phyloP scores from a whole-genome alignment of 192 early-diverging fungal species.

The Podila verticillata region DNA sequence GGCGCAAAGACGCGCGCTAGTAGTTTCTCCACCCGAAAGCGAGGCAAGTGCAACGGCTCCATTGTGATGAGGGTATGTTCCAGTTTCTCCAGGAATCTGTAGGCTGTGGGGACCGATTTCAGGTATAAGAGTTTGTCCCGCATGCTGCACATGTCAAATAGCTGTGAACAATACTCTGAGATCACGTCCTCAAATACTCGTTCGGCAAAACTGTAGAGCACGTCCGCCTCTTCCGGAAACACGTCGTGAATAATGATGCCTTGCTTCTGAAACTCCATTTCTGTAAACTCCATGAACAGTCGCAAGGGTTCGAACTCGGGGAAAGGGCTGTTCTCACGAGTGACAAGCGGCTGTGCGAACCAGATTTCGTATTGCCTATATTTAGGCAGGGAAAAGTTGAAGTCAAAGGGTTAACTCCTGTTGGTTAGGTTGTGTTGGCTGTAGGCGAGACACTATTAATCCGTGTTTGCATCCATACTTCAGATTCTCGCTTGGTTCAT shows the following conservation, averaged over 20 bases:
- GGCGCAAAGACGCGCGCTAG: slow-evolving; percentile 71
- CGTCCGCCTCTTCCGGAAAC: slow-evolving; percentile 75
- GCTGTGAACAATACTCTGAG: slow-evolving; percentile 75
- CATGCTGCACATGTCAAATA: slow-evolving; percentile 69
- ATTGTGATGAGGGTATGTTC: slow-evolving; percentile 53
- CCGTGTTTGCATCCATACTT: slow-evolving; percentile 29
- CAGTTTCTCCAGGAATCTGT: slow-evolving; percentile 70
- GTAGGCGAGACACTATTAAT: background rate
- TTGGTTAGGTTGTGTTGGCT: background rate
- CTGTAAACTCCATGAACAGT: slow-evolving; percentile 74
- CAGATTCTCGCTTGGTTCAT: slow-evolving; percentile 63
- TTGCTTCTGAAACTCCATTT: slow-evolving; percentile 74
- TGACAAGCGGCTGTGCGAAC: slow-evolving; percentile 31
- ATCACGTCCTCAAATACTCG: slow-evolving; percentile 87
- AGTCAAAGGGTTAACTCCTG: background rate
- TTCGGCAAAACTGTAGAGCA: slow-evolving; percentile 75
- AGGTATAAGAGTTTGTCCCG: slow-evolving; percentile 72
- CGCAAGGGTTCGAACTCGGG: slow-evolving; percentile 55
- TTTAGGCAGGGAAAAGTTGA: background rate
- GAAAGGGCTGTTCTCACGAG: slow-evolving; percentile 37
- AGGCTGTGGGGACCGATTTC: slow-evolving; percentile 69
- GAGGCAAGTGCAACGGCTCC: slow-evolving; percentile 55
- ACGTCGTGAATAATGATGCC: slow-evolving; percentile 70
- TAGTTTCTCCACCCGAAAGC: slow-evolving; percentile 52
- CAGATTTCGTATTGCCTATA: slow-evolving; percentile 49